Percentiles rank a stretch among this genome's conserved stretches.
Conservation (phyloP, 2,329 filamentous ascomycete species). For the Drechslera avenae region DNA sequence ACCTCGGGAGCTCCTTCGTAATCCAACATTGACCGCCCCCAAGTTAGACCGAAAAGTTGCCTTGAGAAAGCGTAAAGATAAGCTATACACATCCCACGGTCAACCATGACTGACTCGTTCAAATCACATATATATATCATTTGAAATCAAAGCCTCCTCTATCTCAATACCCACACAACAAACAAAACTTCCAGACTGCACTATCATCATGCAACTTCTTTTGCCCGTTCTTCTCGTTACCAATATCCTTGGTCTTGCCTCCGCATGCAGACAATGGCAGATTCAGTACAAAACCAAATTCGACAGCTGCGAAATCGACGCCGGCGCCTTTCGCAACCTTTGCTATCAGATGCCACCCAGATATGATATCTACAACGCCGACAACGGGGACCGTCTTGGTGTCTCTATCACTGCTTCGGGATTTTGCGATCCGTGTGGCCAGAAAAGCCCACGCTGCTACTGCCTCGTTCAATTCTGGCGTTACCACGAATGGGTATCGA, state of each 20-base stretch:
- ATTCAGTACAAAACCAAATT: background rate
- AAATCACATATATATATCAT: background rate
- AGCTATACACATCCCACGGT: background rate
- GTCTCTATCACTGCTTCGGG: background rate
- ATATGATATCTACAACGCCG: background rate
- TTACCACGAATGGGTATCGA: background rate
- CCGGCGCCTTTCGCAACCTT: background rate
- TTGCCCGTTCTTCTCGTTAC: background rate
- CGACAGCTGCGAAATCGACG: background rate
- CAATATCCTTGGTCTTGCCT: background rate
- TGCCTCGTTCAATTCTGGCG: background rate
- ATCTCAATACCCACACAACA: background rate
- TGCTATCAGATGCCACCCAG: background rate
- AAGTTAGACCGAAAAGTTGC: background rate
- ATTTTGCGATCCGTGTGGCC: background rate
- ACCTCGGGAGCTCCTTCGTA: too few relatives aligned
- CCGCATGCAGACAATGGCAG: background rate
- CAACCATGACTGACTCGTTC: background rate
- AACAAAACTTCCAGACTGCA: background rate
- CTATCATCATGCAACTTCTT: background rate
- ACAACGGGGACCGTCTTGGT: background rate
- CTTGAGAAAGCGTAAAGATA: background rate
- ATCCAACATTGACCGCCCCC: background rate
- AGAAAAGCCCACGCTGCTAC: background rate
- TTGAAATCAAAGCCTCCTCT: background rate